Conservation (phyloP, 805 yeast species). For the Blastobotrys mokoenaii region DNA sequence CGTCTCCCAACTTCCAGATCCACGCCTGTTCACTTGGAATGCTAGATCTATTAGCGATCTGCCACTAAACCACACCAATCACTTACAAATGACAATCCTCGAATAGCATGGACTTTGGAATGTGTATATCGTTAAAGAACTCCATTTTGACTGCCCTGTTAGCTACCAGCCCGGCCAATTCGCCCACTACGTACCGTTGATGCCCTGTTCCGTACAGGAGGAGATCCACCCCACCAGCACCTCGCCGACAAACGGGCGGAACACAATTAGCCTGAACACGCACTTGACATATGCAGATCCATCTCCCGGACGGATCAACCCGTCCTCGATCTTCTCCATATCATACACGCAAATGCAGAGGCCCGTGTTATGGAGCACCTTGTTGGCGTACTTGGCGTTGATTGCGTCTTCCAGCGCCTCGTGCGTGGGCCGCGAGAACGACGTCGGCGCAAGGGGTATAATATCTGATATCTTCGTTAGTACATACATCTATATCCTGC, state of each 20-base stretch:
- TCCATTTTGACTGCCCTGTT: conserved; percentile 47
- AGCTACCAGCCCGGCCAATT: too few species aligned
- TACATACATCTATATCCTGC: conserved; percentile 58
- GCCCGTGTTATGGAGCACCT: conserved; percentile 76
- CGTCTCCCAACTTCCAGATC: conserved; percentile 67
- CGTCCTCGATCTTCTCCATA: conserved; percentile 72
- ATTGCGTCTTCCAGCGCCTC: conserved; percentile 73
- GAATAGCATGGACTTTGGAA: conserved; percentile 75
- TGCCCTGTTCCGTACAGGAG: conserved; percentile 80
- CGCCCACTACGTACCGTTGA: conserved; percentile 36
- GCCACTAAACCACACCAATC: conserved; percentile 82
- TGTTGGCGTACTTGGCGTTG: conserved; percentile 78
- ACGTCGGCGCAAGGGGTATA: conserved; percentile 80
- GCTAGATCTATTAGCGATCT: conserved; percentile 71
- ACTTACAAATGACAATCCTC: conserved; percentile 63
- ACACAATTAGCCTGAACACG: conserved; percentile 65
- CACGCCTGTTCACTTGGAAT: conserved; percentile 77
- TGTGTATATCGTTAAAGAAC: conserved; percentile 85
- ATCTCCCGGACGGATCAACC: conserved; percentile 86
- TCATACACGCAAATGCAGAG: conserved; percentile 82
- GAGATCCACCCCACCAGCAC: conserved; percentile 88
- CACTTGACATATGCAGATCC: conserved; percentile 79
- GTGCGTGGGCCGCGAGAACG: conserved; percentile 63
- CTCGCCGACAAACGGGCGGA: conserved; percentile 94
- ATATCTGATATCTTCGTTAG: conserved; percentile 74